Evolutionary conservation across 441 rosid genomes (phyloP), one percentile per base, ranked within the genome.

Genomic region (Populus trichocarpa): DNA sequence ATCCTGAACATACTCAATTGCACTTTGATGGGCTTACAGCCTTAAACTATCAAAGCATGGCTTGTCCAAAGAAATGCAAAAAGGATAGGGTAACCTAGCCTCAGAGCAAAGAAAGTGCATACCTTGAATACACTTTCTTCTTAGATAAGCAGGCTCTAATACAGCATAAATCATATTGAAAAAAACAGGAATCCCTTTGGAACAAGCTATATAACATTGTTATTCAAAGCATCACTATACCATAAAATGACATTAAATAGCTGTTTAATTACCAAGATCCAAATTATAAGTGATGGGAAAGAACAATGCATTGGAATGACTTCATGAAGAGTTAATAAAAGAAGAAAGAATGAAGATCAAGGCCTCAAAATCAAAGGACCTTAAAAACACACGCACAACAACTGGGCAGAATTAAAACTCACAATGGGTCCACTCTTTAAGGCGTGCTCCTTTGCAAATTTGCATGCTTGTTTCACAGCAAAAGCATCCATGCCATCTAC

Each of bases 401-500:
- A 74, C 26, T 33, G 8, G 16, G 70, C 22, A 73, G 69, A 57
- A 38, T 33, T 64, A 74, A 40, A 79, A 87, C 97, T 91, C 84
- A 96, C 98, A 70, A 96, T 88, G 61, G 99, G 99, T 74, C 98
- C 98, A 88, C 92, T 92, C 88, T 93, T 94, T 80, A 92, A 86
- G 8, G 87, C 97, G 81, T 89, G 89, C 83, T 92, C 97, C 89
- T 96, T 96, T 23, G 99, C 98, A 79, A 92, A 94, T 84, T 88
- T 90, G 89, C 98, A 96, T 8, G 97, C 98, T 82, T 96, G 97
- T 77, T 96, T 96, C 85, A 96, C 99, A 74, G 97, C 97, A 66
- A 96, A 78, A 53, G 81, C 96, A 88, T 96, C 99, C 99, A 96
- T 96, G 74, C 98, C 99, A 84, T 92, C 99, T 76, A 96, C 98